phyloP scores from a whole-genome alignment of 2,329 filamentous ascomycete genomes.

The Fusarium sp. region DNA sequence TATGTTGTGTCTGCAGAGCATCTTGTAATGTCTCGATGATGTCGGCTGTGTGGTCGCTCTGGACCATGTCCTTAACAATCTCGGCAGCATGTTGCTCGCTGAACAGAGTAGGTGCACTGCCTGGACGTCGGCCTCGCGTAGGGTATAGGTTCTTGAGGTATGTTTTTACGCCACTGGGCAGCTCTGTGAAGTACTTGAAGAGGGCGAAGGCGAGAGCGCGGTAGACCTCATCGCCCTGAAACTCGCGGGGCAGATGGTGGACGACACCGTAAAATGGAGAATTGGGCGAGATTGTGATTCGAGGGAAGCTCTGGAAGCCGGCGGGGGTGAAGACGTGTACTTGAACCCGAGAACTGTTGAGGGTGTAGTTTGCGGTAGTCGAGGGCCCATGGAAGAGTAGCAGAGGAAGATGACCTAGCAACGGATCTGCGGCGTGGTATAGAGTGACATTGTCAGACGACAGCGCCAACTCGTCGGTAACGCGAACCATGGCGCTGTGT shows the following conservation, averaged over 20 bases:
- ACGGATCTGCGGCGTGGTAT: conserved; percentile 87
- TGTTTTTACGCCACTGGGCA: conserved; percentile 79
- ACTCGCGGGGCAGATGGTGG: conserved; percentile 87
- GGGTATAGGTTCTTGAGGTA: conserved; percentile 70
- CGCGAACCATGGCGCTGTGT: conserved; percentile 77
- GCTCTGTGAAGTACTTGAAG: conserved; percentile 92
- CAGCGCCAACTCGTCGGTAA: conserved; percentile 80
- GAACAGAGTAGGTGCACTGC: conserved; percentile 77
- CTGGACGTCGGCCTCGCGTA: conserved; percentile 65
- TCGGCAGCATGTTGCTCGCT: conserved; percentile 93
- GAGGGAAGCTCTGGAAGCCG: conserved; percentile 88
- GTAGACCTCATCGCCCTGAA: conserved; percentile 94
- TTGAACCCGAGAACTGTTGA: conserved; percentile 93
- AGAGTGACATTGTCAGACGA: conserved; percentile 84
- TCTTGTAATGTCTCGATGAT: conserved; percentile 77
- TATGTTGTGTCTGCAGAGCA: conserved; percentile 81
- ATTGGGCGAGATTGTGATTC: conserved; percentile 91
- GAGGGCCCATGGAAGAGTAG: conserved; percentile 93
- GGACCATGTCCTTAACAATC: conserved; percentile 84
- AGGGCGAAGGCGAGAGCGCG: conserved; percentile 91
- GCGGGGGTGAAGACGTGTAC: conserved; percentile 90
- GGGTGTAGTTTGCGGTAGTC: conserved; percentile 85
- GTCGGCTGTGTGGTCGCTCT: conserved; percentile 78
- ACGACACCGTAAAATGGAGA: conserved; percentile 92
- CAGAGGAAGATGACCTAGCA: conserved; percentile 82